These are phyloP conservation scores for Penicillium pancosmium DNA, from an alignment of 495 filamentous ascomycete genomes.

Conservation along the genomic window DNA sequence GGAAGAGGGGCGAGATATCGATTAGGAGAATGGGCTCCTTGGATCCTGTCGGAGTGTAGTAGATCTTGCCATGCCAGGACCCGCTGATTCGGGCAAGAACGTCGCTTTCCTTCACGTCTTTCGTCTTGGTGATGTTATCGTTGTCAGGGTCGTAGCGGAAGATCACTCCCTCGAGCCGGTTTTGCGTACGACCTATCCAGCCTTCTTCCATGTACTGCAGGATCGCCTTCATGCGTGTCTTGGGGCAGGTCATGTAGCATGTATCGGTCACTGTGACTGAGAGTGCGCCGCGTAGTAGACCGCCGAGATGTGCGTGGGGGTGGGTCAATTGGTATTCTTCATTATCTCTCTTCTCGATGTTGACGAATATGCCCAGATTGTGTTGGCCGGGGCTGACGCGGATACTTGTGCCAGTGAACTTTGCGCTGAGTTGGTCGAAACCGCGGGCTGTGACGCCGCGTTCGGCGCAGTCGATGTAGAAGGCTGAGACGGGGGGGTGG, in stretches of 20 bases:
- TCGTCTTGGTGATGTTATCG: slow-evolving; percentile 74
- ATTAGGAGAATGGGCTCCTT: slow-evolving; percentile 75
- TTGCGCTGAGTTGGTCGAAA: slow-evolving; percentile 94
- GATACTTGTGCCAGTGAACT: slow-evolving; percentile 95
- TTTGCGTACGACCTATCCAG: slow-evolving; percentile 89
- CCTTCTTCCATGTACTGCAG: slow-evolving; percentile 91
- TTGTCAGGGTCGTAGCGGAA: slow-evolving; percentile 84
- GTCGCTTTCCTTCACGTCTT: slow-evolving; percentile 82
- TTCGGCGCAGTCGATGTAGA: slow-evolving; percentile 89
- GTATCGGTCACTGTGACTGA: slow-evolving; percentile 85
- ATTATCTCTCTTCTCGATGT: slow-evolving; percentile 72
- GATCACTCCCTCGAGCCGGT: slow-evolving; percentile 87
- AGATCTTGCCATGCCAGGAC: slow-evolving; percentile 76
- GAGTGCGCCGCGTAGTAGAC: slow-evolving; percentile 79
- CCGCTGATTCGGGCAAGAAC: slow-evolving; percentile 83
- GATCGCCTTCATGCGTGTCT: slow-evolving; percentile 87
- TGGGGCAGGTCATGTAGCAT: slow-evolving; percentile 82
- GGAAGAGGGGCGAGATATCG: slow-evolving; percentile 79
- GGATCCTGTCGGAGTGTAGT: slow-evolving; percentile 60
- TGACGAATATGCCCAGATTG: slow-evolving; percentile 95
- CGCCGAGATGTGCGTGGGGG: slow-evolving; percentile 89
- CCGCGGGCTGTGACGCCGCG: slow-evolving; percentile 87
- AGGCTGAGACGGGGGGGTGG: slow-evolving; percentile 95
- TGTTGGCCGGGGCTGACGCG: slow-evolving; percentile 88
- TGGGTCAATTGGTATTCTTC: slow-evolving; percentile 96